A percentile compares a stretch with the other conserved stretches of the same genome.
Conservation (phyloP, 108 stramenopile species). For the Craspedostauros australis region DNA sequence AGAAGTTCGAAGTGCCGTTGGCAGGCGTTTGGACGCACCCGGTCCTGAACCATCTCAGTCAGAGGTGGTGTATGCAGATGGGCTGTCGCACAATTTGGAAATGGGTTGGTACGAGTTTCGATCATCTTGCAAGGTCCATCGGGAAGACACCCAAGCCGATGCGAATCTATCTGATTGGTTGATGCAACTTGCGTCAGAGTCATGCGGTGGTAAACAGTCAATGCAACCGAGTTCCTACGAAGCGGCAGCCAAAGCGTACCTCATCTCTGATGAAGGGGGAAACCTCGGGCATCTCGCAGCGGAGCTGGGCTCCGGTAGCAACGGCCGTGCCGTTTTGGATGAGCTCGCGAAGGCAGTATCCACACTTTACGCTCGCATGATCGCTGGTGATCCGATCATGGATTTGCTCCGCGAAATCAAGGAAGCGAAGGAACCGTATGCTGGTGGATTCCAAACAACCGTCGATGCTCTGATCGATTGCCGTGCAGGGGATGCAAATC, state of each 20-base stretch:
- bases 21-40: not conserved
- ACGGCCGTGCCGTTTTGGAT: constrained; percentile 29
- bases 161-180: too few relatives aligned
- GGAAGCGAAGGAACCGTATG: too few relatives aligned
- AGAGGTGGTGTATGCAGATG: constrained; percentile 63
- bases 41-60: not conserved
- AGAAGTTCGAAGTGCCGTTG: not conserved
- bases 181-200: too few relatives aligned
- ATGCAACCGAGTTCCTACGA: constrained; percentile 34
- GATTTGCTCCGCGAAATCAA: constrained; percentile 43
- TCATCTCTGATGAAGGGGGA: constrained; percentile 46
- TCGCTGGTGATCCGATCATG: constrained; percentile 51
- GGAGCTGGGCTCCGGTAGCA: too few relatives aligned
- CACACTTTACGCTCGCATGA: constrained; percentile 63
- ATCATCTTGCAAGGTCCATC: constrained; percentile 18
- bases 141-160: too few relatives aligned
- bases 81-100: constrained; percentile 53
- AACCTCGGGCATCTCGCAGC: constrained; percentile 32
- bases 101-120: constrained; percentile 84
- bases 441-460: too few relatives aligned
- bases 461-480: too few relatives aligned
- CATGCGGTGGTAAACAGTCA: too few relatives aligned
- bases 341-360: constrained; percentile 47
- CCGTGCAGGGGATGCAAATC: too few relatives aligned
- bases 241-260: constrained; percentile 27